Percentiles rank a stretch among this genome's conserved stretches.
phyloP scores from a whole-genome alignment of 225 moss, liverwort and hornwort species.

The Ulota crispa region DNA sequence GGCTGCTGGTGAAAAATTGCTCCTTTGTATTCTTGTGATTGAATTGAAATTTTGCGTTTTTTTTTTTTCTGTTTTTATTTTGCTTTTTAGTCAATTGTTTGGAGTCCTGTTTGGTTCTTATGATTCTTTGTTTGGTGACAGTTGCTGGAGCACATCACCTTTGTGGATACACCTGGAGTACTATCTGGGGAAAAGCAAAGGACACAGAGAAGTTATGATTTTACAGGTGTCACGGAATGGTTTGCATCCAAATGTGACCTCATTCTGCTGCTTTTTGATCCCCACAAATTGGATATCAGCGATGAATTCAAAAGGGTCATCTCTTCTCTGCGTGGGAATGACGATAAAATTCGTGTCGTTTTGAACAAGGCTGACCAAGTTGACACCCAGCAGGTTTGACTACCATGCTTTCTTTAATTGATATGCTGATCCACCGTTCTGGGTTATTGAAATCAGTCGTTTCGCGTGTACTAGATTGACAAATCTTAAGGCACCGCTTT shows the following conservation, averaged over 20 bases:
- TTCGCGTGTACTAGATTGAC: not conserved
- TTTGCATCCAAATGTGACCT: slow-evolving; percentile 98
- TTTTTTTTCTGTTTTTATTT: not conserved
- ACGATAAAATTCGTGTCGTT: slow-evolving; percentile 96
- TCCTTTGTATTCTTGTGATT: not conserved
- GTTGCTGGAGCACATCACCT: slow-evolving; percentile 97
- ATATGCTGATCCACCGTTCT: not conserved
- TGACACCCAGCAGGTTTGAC: slow-evolving; percentile 92
- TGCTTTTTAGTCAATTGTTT: not conserved
- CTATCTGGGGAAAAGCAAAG: slow-evolving; percentile 98
- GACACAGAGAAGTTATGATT: slow-evolving; percentile 97
- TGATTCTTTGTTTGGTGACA: slow-evolving; percentile 17
- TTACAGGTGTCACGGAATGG: slow-evolving; percentile 99
- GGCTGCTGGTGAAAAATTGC: not conserved
- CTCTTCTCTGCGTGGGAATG: slow-evolving; percentile 91
- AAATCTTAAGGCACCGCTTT: too few relatives aligned
- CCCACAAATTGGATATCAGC: slow-evolving; percentile 97
- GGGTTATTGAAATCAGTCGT: not conserved
- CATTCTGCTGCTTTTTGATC: slow-evolving; percentile 92
- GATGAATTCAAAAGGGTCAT: slow-evolving; percentile 99
- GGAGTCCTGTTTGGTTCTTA: not conserved
- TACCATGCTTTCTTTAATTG: not conserved
- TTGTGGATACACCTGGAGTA: slow-evolving; percentile 99
- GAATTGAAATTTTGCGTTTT: not conserved
- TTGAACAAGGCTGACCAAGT: slow-evolving; percentile 99